phyloP scores from a whole-genome alignment of 2,329 filamentous ascomycete genomes.

The Colletotrichum eleusines region DNA sequence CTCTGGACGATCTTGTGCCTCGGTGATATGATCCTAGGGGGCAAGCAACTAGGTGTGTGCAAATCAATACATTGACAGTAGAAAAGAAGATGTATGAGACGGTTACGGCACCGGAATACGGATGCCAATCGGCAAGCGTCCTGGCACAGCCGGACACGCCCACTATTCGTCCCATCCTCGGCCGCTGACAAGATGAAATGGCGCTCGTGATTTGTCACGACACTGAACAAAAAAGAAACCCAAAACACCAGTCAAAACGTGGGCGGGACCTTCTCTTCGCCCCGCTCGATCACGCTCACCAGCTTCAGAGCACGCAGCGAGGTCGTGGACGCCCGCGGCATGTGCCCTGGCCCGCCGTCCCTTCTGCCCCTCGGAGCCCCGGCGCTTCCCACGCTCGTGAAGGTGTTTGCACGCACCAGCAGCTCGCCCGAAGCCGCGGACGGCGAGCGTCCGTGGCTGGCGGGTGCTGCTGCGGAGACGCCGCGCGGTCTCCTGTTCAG shows the following conservation, averaged over 20 bases:
- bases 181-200: conserved; percentile 11
- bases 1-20: background rate
- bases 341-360: background rate
- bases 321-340: conserved; percentile 34
- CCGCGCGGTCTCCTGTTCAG: conserved; percentile 49
- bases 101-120: background rate
- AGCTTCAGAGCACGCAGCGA: conserved; percentile 45
- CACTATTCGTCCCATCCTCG: conserved; percentile 28
- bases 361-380: conserved; percentile 3
- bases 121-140: background rate
- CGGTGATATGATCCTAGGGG: background rate
- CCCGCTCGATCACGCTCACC: conserved; percentile 34
- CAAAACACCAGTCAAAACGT: conserved; percentile 30
- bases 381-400: conserved; percentile 24
- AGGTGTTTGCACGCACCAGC: conserved; percentile 9
- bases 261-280: conserved; percentile 37
- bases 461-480: conserved; percentile 38
- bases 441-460: conserved; percentile 12
- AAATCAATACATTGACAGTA: conserved; percentile 6
- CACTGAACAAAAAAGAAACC: background rate
- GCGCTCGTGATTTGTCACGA: background rate
- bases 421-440: conserved; percentile 29
- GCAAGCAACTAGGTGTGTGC: no score
- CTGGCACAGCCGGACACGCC: background rate
- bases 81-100: background rate